Evolutionary conservation across 768 basidiomycete species (phyloP).

Genomic region (Galerina marginata): DNA sequence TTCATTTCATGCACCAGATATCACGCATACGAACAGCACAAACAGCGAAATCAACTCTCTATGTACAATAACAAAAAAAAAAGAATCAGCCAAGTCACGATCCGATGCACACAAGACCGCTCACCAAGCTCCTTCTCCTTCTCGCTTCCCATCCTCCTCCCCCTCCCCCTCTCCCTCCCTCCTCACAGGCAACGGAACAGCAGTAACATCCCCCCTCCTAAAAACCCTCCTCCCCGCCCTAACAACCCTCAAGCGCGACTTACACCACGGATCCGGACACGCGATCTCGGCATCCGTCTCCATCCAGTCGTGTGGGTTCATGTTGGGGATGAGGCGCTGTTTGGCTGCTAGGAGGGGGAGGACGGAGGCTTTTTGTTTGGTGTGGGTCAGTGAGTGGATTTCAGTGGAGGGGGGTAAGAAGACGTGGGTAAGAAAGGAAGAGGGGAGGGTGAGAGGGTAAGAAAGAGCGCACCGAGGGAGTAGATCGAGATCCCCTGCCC

Average conservation of each 20-base stretch:
- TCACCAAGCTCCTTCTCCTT: no score
- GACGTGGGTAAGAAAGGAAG: no score
- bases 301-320: conserved; percentile 69
- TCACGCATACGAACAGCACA: no score
- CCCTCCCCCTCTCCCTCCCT: no score
- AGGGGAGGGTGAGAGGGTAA: neutral
- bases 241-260: conserved; percentile 57
- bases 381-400: no score
- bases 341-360: conserved; percentile 74
- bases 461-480: conserved; percentile 56
- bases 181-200: conserved; percentile 44
- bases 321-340: conserved; percentile 54
- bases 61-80: no score
- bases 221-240: conserved; percentile 59
- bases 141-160: no score
- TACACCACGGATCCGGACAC: conserved; percentile 72
- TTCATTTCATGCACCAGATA: no score
- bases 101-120: no score
- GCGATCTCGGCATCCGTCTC: conserved; percentile 67
- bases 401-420: no score
- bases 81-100: no score
- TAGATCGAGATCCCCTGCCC: conserved; percentile 74
- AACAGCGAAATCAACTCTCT: no score
- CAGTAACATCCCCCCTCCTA: conserved; percentile 59
- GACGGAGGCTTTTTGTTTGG: conserved; percentile 68